phyloP scores from a whole-genome alignment of 2,329 filamentous ascomycete genomes.

The Diaporthe aspalathi region DNA sequence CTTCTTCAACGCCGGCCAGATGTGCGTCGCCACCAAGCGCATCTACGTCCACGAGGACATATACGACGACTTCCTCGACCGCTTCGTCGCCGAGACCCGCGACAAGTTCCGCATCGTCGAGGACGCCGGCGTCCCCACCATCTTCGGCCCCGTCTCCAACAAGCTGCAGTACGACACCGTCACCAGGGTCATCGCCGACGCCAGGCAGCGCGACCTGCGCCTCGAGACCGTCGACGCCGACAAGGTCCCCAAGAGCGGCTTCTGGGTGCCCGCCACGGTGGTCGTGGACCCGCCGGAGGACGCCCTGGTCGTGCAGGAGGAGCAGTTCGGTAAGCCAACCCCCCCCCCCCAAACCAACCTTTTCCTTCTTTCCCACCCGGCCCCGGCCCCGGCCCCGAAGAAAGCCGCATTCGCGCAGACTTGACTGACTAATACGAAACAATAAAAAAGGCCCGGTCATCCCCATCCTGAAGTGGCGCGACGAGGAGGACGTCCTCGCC shows the following conservation, averaged over 20 bases:
- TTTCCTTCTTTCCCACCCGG: no score
- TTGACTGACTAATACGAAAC: neutral
- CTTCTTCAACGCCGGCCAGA: conserved; percentile 65
- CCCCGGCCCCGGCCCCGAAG: no score
- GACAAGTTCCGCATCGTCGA: conserved; percentile 53
- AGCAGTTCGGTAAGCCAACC: conserved; percentile 64
- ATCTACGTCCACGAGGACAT: conserved; percentile 71
- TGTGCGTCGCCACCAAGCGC: conserved; percentile 68
- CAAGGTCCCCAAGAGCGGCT: conserved; percentile 56
- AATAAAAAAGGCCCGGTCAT: conserved; percentile 67
- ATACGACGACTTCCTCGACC: conserved; percentile 64
- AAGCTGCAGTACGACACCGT: conserved; percentile 72
- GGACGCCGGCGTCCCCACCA: conserved; percentile 45
- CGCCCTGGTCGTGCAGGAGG: conserved; percentile 66
- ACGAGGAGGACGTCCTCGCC: conserved; percentile 68
- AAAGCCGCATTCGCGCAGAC: neutral
- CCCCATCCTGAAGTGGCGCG: conserved; percentile 69
- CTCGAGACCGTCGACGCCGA: conserved; percentile 62
- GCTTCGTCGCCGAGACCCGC: conserved; percentile 56
- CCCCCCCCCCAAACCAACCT: no score
- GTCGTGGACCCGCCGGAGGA: conserved; percentile 67
- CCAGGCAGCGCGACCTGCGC: conserved; percentile 63
- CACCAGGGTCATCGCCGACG: conserved; percentile 66
- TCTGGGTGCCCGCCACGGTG: conserved; percentile 69
- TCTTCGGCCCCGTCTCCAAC: conserved; percentile 73